Evolutionary conservation across 495 filamentous ascomycete species (phyloP).

Genomic region (Tuber magnatum): DNA sequence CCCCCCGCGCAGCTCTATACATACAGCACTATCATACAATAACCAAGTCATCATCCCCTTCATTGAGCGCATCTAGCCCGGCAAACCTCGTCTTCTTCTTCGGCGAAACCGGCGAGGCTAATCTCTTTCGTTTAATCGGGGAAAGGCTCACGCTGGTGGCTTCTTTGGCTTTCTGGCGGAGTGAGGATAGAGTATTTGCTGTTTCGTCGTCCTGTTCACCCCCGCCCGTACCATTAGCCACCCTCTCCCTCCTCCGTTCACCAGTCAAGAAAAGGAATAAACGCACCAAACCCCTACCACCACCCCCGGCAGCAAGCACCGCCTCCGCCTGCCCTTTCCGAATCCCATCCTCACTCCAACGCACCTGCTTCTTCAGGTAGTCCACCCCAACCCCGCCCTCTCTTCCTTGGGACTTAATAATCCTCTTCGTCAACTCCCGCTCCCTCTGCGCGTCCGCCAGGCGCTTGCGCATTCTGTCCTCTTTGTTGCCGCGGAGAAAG

Average conservation of each 20-base stretch:
- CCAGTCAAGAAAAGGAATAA: not conserved
- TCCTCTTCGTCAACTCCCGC: constrained; percentile 64
- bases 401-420: constrained; percentile 46
- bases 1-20: not conserved
- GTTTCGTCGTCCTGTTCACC: constrained; percentile 18
- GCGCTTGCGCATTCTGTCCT: constrained; percentile 61
- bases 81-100: constrained; percentile 79
- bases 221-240: constrained; percentile 1
- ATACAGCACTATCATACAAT: constrained; percentile 17
- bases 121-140: constrained; percentile 64
- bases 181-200: constrained; percentile 24
- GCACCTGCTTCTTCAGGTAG: constrained; percentile 35
- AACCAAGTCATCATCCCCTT: constrained; percentile 50
- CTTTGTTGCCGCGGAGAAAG: constrained; percentile 47
- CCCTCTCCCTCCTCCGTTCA: constrained; percentile 13
- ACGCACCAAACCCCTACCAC: constrained; percentile 16
- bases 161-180: constrained; percentile 54
- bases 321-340: constrained; percentile 14
- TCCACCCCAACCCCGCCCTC: constrained; percentile 50
- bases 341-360: constrained; percentile 21
- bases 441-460: constrained; percentile 70
- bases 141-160: constrained; percentile 59
- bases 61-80: constrained; percentile 54
- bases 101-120: constrained; percentile 43
- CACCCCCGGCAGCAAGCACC: constrained; percentile 1